Percentiles rank a stretch among this genome's conserved stretches.
Evolutionary conservation across 352 stramenopile genomes (phyloP).

Genomic region (Albugo laibachii): DNA sequence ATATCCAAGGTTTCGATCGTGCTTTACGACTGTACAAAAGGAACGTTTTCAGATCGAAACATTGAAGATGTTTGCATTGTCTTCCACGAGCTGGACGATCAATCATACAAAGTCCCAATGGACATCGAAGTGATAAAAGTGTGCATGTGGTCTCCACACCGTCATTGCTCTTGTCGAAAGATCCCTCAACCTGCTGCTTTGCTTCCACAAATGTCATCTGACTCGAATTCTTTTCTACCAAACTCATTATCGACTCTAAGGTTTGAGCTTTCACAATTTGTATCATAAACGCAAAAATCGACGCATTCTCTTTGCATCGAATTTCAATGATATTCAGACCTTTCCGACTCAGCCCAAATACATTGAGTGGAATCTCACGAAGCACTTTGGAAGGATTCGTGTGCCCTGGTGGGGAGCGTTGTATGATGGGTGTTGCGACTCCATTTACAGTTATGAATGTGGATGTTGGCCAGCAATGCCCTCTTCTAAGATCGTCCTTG

Average conservation of each 20-base stretch:
- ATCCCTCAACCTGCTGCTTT: slow-evolving; percentile 57
- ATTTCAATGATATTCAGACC: slow-evolving; percentile 62
- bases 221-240: slow-evolving; percentile 35
- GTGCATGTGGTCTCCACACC: slow-evolving; percentile 72
- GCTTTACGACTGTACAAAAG: slow-evolving; percentile 80
- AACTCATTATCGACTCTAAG: slow-evolving; percentile 33
- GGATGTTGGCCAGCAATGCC: slow-evolving; percentile 49
- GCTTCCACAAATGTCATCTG: slow-evolving; percentile 50
- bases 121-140: slow-evolving; percentile 79
- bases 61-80: slow-evolving; percentile 89
- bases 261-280: slow-evolving; percentile 52
- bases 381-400: slow-evolving; percentile 68
- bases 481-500: slow-evolving; percentile 45
- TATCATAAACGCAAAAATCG: slow-evolving; percentile 44
- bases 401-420: slow-evolving; percentile 48
- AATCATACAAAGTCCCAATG: slow-evolving; percentile 74
- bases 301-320: slow-evolving; percentile 35
- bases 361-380: slow-evolving; percentile 42
- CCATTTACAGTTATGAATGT: slow-evolving; percentile 50
- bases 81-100: slow-evolving; percentile 72
- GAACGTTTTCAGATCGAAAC: slow-evolving; percentile 89
- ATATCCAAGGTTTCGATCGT: slow-evolving; percentile 76
- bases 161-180: slow-evolving; percentile 51
- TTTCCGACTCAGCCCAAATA: slow-evolving; percentile 44
- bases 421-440: slow-evolving; percentile 38